A percentile compares a stretch with the other conserved stretches of the same genome.
phyloP scores from a whole-genome alignment of 2,329 filamentous ascomycete genomes.

The Pseudocercospora fijiensis region DNA sequence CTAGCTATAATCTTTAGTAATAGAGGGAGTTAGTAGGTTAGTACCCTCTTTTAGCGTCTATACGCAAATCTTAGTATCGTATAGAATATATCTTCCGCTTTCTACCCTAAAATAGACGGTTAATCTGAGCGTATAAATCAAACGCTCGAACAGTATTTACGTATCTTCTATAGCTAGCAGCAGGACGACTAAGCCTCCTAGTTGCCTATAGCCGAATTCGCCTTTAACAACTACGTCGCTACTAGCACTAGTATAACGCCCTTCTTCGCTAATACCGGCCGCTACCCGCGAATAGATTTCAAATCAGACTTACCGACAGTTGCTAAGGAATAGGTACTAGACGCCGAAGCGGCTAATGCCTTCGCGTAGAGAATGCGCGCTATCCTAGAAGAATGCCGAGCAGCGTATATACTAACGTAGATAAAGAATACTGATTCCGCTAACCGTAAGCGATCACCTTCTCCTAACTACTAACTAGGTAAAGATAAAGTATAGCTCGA shows the following conservation, averaged over 20 bases:
- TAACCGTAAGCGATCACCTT: background rate
- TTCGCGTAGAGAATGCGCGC: background rate
- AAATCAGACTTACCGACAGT: background rate
- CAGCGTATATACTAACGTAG: background rate
- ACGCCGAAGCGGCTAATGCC: background rate
- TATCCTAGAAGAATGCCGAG: background rate
- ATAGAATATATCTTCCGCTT: background rate
- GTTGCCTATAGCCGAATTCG: conserved; percentile 2
- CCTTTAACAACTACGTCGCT: conserved; percentile 3
- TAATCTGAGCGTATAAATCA: conserved; percentile 2
- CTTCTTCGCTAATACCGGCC: conserved; percentile 1
- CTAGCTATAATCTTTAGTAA: background rate
- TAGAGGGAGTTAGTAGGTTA: background rate
- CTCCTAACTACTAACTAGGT: background rate
- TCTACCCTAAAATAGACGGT: background rate
- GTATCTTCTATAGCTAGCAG: background rate
- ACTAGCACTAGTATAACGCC: background rate
- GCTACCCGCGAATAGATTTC: background rate
- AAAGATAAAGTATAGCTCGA: background rate
- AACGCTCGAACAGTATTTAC: background rate
- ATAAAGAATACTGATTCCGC: background rate
- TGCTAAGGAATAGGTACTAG: background rate
- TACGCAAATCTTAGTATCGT: background rate
- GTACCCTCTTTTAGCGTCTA: background rate
- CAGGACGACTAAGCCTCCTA: background rate